Conservation (phyloP, 306 rosid genomes). For the Dryas alaskensis region DNA sequence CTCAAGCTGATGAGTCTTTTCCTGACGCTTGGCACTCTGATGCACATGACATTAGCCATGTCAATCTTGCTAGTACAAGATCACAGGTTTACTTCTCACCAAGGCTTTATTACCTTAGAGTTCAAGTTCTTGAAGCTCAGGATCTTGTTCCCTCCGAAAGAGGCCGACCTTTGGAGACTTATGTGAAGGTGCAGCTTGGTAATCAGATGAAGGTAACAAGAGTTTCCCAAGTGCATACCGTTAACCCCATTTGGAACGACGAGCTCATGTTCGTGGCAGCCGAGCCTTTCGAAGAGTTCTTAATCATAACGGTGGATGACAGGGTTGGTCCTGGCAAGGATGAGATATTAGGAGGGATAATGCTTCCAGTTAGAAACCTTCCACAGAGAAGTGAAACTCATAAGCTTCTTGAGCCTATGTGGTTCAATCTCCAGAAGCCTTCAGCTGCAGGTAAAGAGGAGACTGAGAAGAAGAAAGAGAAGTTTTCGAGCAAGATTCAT, state of each 20-base stretch:
- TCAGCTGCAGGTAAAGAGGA: slow-evolving; percentile 43
- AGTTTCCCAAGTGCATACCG: slow-evolving; percentile 34
- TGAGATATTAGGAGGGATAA: slow-evolving; percentile 63
- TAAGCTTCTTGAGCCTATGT: slow-evolving; percentile 65
- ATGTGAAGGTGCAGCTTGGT: slow-evolving; percentile 59
- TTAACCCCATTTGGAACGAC: slow-evolving; percentile 73
- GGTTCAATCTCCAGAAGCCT: slow-evolving; percentile 68
- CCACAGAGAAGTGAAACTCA: slow-evolving; percentile 45
- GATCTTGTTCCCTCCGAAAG: slow-evolving; percentile 67
- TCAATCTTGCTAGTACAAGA: slow-evolving; percentile 62
- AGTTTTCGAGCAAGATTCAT: slow-evolving; percentile 88
- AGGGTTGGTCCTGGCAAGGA: slow-evolving; percentile 50
- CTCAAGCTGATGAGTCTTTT: slow-evolving; percentile 92
- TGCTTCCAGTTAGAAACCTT: slow-evolving; percentile 49
- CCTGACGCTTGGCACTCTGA: slow-evolving; percentile 98
- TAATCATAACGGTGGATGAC: slow-evolving; percentile 65
- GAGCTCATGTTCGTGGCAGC: slow-evolving; percentile 88
- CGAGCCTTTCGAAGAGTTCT: slow-evolving; percentile 77
- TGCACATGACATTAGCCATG: slow-evolving; percentile 73
- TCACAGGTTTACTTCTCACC: slow-evolving; percentile 94
- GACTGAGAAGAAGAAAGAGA: slow-evolving; percentile 69
- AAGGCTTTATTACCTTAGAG: slow-evolving; percentile 72
- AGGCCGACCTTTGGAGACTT: slow-evolving; percentile 44
- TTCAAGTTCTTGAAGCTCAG: slow-evolving; percentile 80
- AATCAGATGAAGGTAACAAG: slow-evolving; percentile 52